phyloP scores from a whole-genome alignment of 805 yeast genomes.

The Wickerhamiella galacta region DNA sequence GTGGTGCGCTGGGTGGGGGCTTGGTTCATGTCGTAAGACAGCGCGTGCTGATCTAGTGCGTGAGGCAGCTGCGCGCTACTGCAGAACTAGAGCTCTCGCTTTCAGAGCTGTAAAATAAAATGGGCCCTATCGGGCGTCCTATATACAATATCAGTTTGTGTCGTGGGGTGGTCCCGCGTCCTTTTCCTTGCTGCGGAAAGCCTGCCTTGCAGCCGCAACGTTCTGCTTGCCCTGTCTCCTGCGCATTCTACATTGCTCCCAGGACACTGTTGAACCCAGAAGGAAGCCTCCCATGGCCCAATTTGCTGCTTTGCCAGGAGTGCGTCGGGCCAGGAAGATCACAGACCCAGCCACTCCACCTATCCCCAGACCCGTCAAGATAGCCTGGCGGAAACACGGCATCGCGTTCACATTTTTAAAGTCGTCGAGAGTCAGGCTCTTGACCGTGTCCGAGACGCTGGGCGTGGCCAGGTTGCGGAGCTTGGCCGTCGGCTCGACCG shows the following conservation, averaged over 20 bases:
- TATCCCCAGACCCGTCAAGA: constrained; percentile 22
- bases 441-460: constrained; percentile 12
- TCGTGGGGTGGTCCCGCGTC: neutral
- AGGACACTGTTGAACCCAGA: constrained; percentile 65
- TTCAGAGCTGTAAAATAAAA: no score
- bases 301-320: constrained; percentile 37
- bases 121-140: no score
- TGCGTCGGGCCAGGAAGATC: constrained; percentile 14
- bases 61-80: no score
- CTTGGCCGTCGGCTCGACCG: constrained; percentile 7
- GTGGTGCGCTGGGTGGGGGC: no score
- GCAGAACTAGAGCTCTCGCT: no score
- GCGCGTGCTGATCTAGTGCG: no score
- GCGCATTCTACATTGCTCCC: constrained; percentile 80
- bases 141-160: no score
- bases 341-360: constrained; percentile 19
- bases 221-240: constrained; percentile 50
- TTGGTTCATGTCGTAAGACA: no score
- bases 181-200: constrained; percentile 8
- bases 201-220: constrained; percentile 47
- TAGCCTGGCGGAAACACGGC: constrained; percentile 25
- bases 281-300: constrained; percentile 75
- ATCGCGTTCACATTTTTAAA: constrained; percentile 19
- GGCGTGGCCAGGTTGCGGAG: constrained; percentile 9
- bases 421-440: constrained; percentile 17